Evolutionary conservation across 73 alveolate genomes (phyloP), one percentile per base, ranked within the genome.

Genomic region (Blepharisma japonicum): DNA sequence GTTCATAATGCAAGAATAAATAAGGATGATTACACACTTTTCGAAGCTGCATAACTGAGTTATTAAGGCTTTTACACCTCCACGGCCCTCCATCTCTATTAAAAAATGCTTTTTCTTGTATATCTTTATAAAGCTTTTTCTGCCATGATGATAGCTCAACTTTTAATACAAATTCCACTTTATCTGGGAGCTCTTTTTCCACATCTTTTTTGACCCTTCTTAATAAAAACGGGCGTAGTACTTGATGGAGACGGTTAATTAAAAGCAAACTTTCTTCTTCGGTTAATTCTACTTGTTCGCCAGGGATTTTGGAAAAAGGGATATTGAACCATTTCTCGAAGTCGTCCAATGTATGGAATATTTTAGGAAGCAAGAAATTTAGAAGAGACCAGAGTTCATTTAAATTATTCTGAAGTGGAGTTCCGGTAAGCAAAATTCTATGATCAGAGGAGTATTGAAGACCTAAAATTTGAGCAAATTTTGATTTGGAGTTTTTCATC

Each of bases 181-280:
- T 97, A 78, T 94, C 89, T 23, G 99, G 99, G 54, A 97, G 88
- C 83, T 97, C 99, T 72, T 88, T 86, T 87, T 96, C 99, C 21
- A 97, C 99, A 74, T 97, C 99, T 82, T 89, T 92, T 83, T 97
- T 97, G 55, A 94, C 99, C 91, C 99, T 91, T 92, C 99, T 92
- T 42, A 97, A 85, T 78, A 97, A 86, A 90, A 97, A 97, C 5
- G 99, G 99, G 77, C 98, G 71, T 55, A 97, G 89, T 20, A 97
- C 99, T 82, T 92, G 92, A 91, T 97, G 99, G 66, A 97, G 94
- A 86, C 99, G 89, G 86, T 96, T 94, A 71, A 97, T 97, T 55
- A 97, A 83, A 51, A 95, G 89, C 47, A 95, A 89, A 71, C 93
- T 89, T 88, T 97, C 99, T 89, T 96, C 99, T 89, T 97, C 99